Percentiles rank a stretch among this genome's conserved stretches.
Evolutionary conservation across 495 filamentous ascomycete species (phyloP).

Genomic region (Daldinia bambusicola): DNA sequence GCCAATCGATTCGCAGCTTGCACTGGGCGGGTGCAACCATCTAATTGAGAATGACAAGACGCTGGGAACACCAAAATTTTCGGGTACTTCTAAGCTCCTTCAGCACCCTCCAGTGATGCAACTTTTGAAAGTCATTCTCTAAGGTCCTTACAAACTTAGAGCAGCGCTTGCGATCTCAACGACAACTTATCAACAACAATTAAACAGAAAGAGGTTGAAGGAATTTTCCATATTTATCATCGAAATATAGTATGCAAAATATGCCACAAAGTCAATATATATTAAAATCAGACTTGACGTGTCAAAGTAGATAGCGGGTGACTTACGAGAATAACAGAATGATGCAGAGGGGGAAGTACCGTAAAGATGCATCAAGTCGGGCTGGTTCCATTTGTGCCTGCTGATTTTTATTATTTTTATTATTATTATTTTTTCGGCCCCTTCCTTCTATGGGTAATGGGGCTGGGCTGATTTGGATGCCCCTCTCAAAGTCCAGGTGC

Average conservation of each 20-base stretch:
- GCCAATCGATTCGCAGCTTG: conserved; percentile 45
- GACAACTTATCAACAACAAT: conserved; percentile 9
- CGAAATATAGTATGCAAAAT: not conserved
- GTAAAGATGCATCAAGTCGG: conserved; percentile 30
- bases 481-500: conserved; percentile 24
- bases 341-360: conserved; percentile 33
- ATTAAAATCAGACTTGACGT: not conserved
- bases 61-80: conserved; percentile 42
- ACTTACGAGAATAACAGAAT: conserved; percentile 36
- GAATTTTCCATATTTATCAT: conserved; percentile 11
- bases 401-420: conserved; percentile 43
- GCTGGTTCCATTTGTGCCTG: conserved; percentile 35
- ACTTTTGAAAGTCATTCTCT: conserved; percentile 38
- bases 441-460: conserved; percentile 41
- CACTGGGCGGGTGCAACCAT: conserved; percentile 46
- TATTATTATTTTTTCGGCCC: conserved; percentile 32
- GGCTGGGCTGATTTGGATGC: conserved; percentile 40
- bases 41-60: conserved; percentile 23
- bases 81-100: conserved; percentile 30
- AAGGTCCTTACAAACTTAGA: conserved; percentile 23
- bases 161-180: conserved; percentile 9
- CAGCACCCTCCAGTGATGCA: conserved; percentile 30
- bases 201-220: conserved; percentile 14
- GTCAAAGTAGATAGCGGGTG: conserved; percentile 21
- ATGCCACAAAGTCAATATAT: not conserved